Evolutionary conservation across 768 basidiomycete species (phyloP).

Genomic region (Serpula lacrymans): DNA sequence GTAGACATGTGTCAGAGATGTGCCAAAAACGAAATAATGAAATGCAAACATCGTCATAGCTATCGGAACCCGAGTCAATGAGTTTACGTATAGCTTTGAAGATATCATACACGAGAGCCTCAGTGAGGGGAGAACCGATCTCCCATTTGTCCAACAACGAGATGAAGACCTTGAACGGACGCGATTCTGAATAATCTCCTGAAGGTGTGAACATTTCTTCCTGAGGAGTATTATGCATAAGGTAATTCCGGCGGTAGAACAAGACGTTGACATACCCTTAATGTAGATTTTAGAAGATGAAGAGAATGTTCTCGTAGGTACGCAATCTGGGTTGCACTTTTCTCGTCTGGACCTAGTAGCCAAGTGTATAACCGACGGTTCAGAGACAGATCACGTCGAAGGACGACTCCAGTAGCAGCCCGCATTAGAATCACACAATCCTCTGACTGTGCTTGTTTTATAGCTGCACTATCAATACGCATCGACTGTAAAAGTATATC

Average conservation of each 20-base stretch:
- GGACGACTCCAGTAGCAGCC: constrained; percentile 82
- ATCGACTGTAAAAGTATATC: constrained; percentile 81
- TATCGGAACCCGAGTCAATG: constrained; percentile 48
- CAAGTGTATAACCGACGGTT: constrained; percentile 92
- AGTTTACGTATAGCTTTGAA: constrained; percentile 67
- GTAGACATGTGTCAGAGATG: constrained; percentile 4
- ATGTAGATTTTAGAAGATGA: constrained; percentile 63
- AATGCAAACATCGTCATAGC: constrained; percentile 56
- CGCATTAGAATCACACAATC: constrained; percentile 85
- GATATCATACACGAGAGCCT: constrained; percentile 73
- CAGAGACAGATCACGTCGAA: constrained; percentile 88
- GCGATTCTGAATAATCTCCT: constrained; percentile 69
- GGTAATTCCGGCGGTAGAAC: background rate
- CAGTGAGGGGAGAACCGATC: constrained; percentile 79
- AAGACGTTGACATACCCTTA: constrained; percentile 48
- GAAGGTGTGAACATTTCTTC: constrained; percentile 75
- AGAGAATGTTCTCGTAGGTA: constrained; percentile 71
- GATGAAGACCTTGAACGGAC: constrained; percentile 95
- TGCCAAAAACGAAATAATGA: background rate
- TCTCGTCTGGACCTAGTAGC: constrained; percentile 84
- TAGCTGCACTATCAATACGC: constrained; percentile 65
- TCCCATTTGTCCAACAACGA: constrained; percentile 97
- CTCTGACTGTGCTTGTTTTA: constrained; percentile 63
- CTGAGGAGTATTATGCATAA: constrained; percentile 33
- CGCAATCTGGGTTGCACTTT: constrained; percentile 65